Conservation (phyloP, 345 rosid species). For the Salix arbutifolia region DNA sequence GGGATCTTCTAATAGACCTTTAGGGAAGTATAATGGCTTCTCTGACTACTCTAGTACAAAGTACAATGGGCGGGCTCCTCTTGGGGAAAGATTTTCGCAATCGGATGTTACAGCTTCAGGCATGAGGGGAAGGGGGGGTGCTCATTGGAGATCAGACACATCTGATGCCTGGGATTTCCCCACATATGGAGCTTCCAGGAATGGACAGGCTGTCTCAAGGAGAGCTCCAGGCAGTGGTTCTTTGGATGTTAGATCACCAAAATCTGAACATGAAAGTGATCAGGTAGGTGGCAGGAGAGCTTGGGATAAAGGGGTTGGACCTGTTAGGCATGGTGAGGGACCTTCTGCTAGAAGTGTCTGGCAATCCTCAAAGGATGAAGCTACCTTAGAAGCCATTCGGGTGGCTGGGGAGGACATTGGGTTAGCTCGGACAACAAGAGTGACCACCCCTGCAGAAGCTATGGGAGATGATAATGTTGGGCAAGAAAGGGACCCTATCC, state of each 20-base stretch:
- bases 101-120: slow-evolving; percentile 58
- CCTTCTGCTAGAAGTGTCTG: slow-evolving; percentile 99
- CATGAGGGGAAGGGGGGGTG: slow-evolving; percentile 68
- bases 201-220: slow-evolving; percentile 60
- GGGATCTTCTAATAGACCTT: slow-evolving; percentile 50
- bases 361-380: slow-evolving; percentile 99
- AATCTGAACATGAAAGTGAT: slow-evolving; percentile 68
- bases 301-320: slow-evolving; percentile 74
- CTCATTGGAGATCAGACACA: slow-evolving; percentile 68
- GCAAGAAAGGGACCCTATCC: slow-evolving; percentile 67
- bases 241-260: slow-evolving; percentile 52
- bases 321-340: slow-evolving; percentile 86
- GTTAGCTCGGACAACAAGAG: slow-evolving; percentile 52
- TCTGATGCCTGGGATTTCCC: slow-evolving; percentile 76
- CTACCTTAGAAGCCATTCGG: slow-evolving; percentile 96
- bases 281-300: slow-evolving; percentile 74
- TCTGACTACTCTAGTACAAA: slow-evolving; percentile 60
- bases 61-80: slow-evolving; percentile 56
- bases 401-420: slow-evolving; percentile 94
- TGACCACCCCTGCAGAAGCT: slow-evolving; percentile 81
- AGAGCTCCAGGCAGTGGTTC: slow-evolving; percentile 50
- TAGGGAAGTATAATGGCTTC: slow-evolving; percentile 68
- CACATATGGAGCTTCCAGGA: slow-evolving; percentile 61
- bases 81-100: slow-evolving; percentile 73
- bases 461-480: slow-evolving; percentile 66